These are phyloP conservation scores for Apiospora sp. DNA, from an alignment of 2,329 filamentous ascomycete species.

Conservation along the genomic window DNA sequence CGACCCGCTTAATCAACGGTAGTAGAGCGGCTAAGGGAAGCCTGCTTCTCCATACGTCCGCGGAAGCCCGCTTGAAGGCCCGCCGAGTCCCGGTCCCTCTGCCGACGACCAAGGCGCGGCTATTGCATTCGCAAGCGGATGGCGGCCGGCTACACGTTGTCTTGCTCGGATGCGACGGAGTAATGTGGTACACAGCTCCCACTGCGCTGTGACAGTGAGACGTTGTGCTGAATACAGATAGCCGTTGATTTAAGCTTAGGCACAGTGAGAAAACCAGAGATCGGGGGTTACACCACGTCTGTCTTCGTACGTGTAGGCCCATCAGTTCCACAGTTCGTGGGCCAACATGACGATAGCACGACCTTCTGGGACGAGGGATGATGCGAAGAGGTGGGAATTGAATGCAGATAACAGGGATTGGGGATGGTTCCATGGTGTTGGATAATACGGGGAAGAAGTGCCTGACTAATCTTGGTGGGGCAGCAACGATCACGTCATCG, in stretches of 20 bases:
- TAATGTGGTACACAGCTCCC: neutral
- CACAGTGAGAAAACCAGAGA: neutral
- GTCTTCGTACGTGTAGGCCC: neutral
- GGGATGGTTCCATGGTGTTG: neutral
- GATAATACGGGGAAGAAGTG: neutral
- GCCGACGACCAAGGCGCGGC: neutral
- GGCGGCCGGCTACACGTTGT: neutral
- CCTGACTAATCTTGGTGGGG: conserved; percentile 9
- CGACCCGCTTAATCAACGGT: conserved; percentile 8
- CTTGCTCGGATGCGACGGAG: neutral
- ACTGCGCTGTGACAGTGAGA: neutral
- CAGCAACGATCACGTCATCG: conserved; percentile 13
- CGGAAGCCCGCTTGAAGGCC: neutral
- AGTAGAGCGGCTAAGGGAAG: neutral
- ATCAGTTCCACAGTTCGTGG: conserved; percentile 1
- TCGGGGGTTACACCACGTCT: neutral
- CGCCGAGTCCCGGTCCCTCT: neutral
- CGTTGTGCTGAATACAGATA: neutral
- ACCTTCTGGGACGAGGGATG: neutral
- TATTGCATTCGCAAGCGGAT: neutral
- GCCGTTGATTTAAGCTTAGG: conserved; percentile 8
- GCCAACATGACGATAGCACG: conserved; percentile 12
- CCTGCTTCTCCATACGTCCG: neutral
- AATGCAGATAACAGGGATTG: conserved; percentile 10
- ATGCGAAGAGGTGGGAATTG: neutral